Evolutionary conservation across 2,329 filamentous ascomycete species (phyloP).

Genomic region (Calonectria crousiana): DNA sequence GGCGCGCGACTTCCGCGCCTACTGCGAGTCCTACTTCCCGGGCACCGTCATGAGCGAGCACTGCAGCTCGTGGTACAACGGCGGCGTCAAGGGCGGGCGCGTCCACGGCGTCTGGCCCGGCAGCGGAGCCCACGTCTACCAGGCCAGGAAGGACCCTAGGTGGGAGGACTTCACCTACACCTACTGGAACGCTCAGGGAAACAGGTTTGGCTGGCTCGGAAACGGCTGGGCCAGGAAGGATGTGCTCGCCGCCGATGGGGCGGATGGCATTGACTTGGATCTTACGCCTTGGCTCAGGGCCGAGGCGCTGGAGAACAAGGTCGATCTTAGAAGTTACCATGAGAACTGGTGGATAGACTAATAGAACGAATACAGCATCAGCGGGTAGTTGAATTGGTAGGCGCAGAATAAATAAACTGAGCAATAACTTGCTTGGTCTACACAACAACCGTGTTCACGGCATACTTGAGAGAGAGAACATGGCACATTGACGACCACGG

Average conservation of each 20-base stretch:
- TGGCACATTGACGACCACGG: no score
- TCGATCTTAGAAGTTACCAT: constrained; percentile 10
- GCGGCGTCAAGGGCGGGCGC: background rate
- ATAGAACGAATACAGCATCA: background rate
- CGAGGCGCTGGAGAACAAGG: constrained; percentile 8
- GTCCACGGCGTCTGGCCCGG: constrained; percentile 19
- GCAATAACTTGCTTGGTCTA: background rate
- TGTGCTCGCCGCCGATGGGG: background rate
- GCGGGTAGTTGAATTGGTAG: background rate
- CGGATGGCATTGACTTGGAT: background rate
- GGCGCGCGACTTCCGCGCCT: constrained; percentile 7
- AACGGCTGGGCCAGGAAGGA: constrained; percentile 16
- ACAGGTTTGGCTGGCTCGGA: constrained; percentile 14
- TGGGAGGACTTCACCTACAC: constrained; percentile 16
- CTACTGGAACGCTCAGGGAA: background rate
- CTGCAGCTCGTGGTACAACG: constrained; percentile 22
- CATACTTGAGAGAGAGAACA: background rate
- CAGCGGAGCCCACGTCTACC: constrained; percentile 9
- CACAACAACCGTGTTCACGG: background rate
- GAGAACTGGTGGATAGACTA: constrained; percentile 16
- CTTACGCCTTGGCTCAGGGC: constrained; percentile 9
- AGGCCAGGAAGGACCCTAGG: background rate
- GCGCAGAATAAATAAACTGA: background rate
- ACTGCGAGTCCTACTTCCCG: constrained; percentile 16
- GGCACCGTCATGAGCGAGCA: constrained; percentile 8